Percentiles rank a stretch among this genome's conserved stretches.
phyloP scores from a whole-genome alignment of 257 asterid genomes.

The Rauvolfia tetraphylla region DNA sequence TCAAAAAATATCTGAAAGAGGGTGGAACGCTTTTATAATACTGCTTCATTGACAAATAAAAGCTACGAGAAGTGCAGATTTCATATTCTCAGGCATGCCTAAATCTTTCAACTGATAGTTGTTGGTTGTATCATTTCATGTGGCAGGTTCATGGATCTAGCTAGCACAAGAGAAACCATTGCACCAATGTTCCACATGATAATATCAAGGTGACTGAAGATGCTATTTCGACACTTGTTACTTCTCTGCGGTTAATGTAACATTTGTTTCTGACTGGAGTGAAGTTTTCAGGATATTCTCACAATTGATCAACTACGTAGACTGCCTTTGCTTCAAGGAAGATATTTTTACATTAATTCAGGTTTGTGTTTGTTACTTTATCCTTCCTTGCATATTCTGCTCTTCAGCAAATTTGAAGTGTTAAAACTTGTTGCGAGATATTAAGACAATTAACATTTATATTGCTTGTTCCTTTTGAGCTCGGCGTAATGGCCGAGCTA shows the following conservation, averaged over 20 bases:
- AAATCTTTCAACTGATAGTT: slow-evolving; percentile 14
- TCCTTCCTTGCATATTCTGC: slow-evolving; percentile 4
- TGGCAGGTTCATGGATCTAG: slow-evolving; percentile 55
- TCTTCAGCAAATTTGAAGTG: background rate
- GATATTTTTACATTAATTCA: slow-evolving; percentile 45
- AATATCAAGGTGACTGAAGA: slow-evolving; percentile 38
- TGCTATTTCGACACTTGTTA: slow-evolving; percentile 1
- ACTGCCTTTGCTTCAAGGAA: slow-evolving; percentile 49
- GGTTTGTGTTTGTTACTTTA: slow-evolving; percentile 35
- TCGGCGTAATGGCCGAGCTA: background rate
- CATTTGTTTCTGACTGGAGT: slow-evolving; percentile 17
- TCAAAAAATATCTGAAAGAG: background rate
- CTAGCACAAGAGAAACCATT: slow-evolving; percentile 26
- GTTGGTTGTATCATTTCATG: slow-evolving; percentile 17
- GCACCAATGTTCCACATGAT: slow-evolving; percentile 29
- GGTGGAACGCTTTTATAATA: background rate
- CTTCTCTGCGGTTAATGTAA: background rate
- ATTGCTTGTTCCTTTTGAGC: background rate
- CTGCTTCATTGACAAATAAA: background rate
- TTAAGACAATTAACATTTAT: background rate
- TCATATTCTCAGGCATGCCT: slow-evolving; percentile 9
- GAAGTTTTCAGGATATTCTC: slow-evolving; percentile 52
- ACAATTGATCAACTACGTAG: slow-evolving; percentile 39
- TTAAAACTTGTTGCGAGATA: too few species aligned
- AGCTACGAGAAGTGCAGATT: background rate